phyloP scores from a whole-genome alignment of 805 yeast genomes.

The Candida nemodendra region DNA sequence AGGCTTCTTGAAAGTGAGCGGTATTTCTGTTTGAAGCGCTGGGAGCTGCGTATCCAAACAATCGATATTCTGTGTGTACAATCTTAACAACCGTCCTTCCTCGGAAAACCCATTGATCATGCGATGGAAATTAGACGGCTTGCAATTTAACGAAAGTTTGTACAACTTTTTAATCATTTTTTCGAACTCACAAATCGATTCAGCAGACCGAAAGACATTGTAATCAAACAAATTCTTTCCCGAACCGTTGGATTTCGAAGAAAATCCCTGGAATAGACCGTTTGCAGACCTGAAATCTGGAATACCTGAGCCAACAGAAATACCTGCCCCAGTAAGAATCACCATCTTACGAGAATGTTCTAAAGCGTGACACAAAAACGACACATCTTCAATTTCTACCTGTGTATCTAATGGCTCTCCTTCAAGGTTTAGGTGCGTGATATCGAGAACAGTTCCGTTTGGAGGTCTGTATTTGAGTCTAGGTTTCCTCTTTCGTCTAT shows the following conservation, averaged over 20 bases:
- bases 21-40: slow-evolving; percentile 47
- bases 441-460: slow-evolving; percentile 43
- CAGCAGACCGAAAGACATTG: slow-evolving; percentile 64
- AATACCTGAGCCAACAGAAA: slow-evolving; percentile 87
- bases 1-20: slow-evolving; percentile 37
- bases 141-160: slow-evolving; percentile 49
- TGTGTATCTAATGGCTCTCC: slow-evolving; percentile 31
- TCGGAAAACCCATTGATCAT: slow-evolving; percentile 58
- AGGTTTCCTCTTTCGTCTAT: slow-evolving; percentile 39
- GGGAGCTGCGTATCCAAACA: slow-evolving; percentile 65
- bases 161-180: slow-evolving; percentile 67
- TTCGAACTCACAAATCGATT: slow-evolving; percentile 65
- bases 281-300: slow-evolving; percentile 74
- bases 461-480: slow-evolving; percentile 45
- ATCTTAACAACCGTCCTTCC: slow-evolving; percentile 62
- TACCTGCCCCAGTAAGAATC: slow-evolving; percentile 85
- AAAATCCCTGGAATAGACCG: slow-evolving; percentile 66
- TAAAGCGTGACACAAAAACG: slow-evolving; percentile 52
- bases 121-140: slow-evolving; percentile 74
- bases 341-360: slow-evolving; percentile 56
- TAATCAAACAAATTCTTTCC: slow-evolving; percentile 72
- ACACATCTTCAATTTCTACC: slow-evolving; percentile 40
- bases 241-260: slow-evolving; percentile 39
- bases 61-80: slow-evolving; percentile 89
- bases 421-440: slow-evolving; percentile 29